Conservation (phyloP, 306 rosid species). For the Malus asiatica region DNA sequence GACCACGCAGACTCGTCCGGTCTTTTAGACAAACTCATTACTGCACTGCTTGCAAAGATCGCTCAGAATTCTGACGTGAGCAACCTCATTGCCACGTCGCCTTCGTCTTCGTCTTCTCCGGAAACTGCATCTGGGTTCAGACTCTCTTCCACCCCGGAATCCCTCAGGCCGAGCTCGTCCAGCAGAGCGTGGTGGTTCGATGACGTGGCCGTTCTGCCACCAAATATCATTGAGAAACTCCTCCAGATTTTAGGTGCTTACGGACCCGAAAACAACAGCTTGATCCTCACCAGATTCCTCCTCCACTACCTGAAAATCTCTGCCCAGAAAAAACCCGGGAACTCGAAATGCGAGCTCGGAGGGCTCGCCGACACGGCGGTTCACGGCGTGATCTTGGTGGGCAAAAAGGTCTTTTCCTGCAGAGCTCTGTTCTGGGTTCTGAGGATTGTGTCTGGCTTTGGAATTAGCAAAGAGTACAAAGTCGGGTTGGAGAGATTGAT, state of each 20-base stretch:
- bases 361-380: constrained; percentile 59
- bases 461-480: constrained; percentile 37
- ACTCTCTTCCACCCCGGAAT: constrained; percentile 46
- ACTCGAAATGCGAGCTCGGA: constrained; percentile 23
- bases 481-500: constrained; percentile 59
- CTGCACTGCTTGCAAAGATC: constrained; percentile 44
- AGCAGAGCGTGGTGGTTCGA: constrained; percentile 73
- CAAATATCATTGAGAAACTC: constrained; percentile 51
- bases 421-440: constrained; percentile 59
- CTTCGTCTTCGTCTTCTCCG: constrained; percentile 51
- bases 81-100: constrained; percentile 17
- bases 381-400: constrained; percentile 44
- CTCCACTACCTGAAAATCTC: constrained; percentile 51
- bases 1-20: constrained; percentile 42
- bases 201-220: constrained; percentile 54
- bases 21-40: constrained; percentile 49
- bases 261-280: constrained; percentile 37
- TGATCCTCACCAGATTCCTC: constrained; percentile 56
- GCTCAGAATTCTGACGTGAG: constrained; percentile 39
- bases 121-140: constrained; percentile 30
- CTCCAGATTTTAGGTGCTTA: constrained; percentile 38
- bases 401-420: constrained; percentile 48
- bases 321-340: constrained; percentile 16
- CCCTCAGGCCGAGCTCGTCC: constrained; percentile 25
- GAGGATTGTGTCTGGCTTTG: constrained; percentile 50